These are phyloP conservation scores for Penicillium paxilli DNA, from an alignment of 495 filamentous ascomycete species.

Conservation along the genomic window DNA sequence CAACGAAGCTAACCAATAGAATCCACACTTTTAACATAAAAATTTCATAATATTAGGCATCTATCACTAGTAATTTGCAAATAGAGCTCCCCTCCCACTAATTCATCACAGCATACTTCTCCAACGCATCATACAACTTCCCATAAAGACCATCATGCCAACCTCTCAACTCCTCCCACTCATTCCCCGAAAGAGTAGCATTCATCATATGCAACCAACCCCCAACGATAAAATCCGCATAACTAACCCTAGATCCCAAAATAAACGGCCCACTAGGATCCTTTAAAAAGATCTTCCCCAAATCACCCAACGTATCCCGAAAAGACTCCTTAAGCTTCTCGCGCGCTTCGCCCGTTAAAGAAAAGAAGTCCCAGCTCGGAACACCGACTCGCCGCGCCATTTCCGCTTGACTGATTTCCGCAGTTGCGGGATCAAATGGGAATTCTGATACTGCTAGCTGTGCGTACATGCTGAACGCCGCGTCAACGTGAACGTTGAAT, in stretches of 20 bases:
- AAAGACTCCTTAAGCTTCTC: conserved; percentile 37
- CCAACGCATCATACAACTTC: conserved; percentile 46
- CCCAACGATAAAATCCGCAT: conserved; percentile 66
- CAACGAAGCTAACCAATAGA: too few species aligned
- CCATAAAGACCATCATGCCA: conserved; percentile 57
- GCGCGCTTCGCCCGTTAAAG: conserved; percentile 40
- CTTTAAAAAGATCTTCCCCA: conserved; percentile 44
- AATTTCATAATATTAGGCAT: too few species aligned
- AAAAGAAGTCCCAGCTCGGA: conserved; percentile 47
- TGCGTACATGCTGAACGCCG: conserved; percentile 43
- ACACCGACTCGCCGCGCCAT: conserved; percentile 47
- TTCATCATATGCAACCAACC: conserved; percentile 55
- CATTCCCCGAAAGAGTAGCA: conserved; percentile 30
- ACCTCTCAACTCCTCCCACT: conserved; percentile 50
- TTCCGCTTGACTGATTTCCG: conserved; percentile 40
- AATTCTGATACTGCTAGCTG: conserved; percentile 32
- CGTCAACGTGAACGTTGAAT: conserved; percentile 53
- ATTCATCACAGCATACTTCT: conserved; percentile 27
- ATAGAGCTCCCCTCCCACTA: conserved; percentile 1
- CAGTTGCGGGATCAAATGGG: conserved; percentile 46
- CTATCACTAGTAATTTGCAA: not conserved
- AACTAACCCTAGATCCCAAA: conserved; percentile 42
- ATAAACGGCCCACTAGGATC: conserved; percentile 51
- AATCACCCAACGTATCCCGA: conserved; percentile 33
- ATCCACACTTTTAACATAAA: too few species aligned